Percentiles rank a stretch among this genome's conserved stretches.
Conservation (phyloP, 257 asterid genomes). For the Nicotiana benthamiana region DNA sequence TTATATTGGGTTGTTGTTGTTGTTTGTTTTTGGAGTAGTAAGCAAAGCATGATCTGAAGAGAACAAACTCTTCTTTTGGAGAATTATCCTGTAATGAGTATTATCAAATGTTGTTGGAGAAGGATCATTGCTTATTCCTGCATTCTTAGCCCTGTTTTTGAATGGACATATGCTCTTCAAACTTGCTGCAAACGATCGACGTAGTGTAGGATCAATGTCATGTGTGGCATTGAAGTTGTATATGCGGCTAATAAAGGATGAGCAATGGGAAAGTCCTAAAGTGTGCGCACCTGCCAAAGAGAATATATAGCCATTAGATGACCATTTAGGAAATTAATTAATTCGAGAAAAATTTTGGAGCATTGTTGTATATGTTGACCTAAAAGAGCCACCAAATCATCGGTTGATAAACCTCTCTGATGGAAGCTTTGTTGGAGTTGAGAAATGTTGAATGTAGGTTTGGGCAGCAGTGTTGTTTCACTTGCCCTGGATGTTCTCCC, state of each 20-base stretch:
- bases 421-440: slow-evolving; percentile 56
- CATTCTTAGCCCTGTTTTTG: slow-evolving; percentile 39
- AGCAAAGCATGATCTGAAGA: slow-evolving; percentile 69
- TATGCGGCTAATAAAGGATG: slow-evolving; percentile 54
- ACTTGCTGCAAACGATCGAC: slow-evolving; percentile 49
- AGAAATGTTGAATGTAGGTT: slow-evolving; percentile 50
- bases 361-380: slow-evolving; percentile 23
- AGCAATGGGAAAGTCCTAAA: slow-evolving; percentile 75
- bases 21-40: slow-evolving; percentile 35
- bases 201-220: slow-evolving; percentile 59
- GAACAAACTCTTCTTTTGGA: slow-evolving; percentile 46
- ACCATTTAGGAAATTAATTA: background rate
- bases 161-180: slow-evolving; percentile 45
- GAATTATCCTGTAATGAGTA: slow-evolving; percentile 51
- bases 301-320: background rate
- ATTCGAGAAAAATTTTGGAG: background rate
- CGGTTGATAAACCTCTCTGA: slow-evolving; percentile 55
- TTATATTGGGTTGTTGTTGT: too few relatives aligned
- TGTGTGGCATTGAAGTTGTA: slow-evolving; percentile 65
- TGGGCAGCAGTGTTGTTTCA: slow-evolving; percentile 53
- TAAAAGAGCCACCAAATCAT: slow-evolving; percentile 62
- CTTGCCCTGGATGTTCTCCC: slow-evolving; percentile 63
- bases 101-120: slow-evolving; percentile 67
- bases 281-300: slow-evolving; percentile 68
- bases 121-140: slow-evolving; percentile 64